Evolutionary conservation across 139 green algal genomes (phyloP).

Genomic region (Yamagishiella unicocca): DNA sequence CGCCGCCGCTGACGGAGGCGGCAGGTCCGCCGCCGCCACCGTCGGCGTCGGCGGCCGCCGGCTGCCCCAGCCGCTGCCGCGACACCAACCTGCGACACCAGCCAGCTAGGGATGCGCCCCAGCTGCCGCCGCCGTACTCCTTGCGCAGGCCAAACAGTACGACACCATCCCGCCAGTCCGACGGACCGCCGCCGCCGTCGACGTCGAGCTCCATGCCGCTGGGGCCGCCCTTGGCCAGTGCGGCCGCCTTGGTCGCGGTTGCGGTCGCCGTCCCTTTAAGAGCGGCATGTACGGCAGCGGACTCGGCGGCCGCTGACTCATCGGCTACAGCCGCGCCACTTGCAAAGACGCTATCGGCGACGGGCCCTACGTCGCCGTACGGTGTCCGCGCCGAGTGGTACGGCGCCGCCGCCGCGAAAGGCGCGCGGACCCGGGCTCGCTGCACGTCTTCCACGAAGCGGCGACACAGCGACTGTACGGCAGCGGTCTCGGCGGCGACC

Average conservation of each 20-base stretch:
- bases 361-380: neutral
- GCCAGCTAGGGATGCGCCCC: neutral
- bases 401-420: neutral
- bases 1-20: neutral
- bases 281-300: no score
- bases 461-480: neutral
- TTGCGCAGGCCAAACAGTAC: slow-evolving; percentile 81
- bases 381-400: neutral
- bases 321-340: neutral
- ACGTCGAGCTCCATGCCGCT: neutral
- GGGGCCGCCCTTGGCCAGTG: neutral
- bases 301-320: neutral
- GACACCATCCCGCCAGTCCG: slow-evolving; percentile 54
- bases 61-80: neutral
- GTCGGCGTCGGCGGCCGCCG: neutral
- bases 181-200: neutral
- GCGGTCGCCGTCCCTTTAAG: no score
- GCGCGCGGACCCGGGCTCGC: no score
- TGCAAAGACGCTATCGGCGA: neutral
- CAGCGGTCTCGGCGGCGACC: slow-evolving; percentile 38
- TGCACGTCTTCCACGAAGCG: neutral
- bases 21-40: neutral
- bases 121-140: slow-evolving; percentile 53
- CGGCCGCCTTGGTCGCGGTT: neutral
- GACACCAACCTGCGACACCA: neutral